Base-by-base conservation (phyloP, 805 yeast species). In the Phaffomyces thermotolerans region DNA sequence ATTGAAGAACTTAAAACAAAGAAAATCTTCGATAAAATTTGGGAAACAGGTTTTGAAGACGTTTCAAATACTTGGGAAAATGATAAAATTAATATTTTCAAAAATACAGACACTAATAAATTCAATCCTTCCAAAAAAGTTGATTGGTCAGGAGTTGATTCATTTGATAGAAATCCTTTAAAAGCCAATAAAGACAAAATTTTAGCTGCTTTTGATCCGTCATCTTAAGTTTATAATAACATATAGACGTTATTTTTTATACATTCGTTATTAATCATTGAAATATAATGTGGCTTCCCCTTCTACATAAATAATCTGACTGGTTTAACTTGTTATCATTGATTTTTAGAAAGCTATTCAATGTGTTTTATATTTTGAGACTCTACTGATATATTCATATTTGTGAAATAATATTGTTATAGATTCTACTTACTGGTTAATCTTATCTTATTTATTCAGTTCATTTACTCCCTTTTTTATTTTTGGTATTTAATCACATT, bases 41-140 rank as follows among this genome's bases (percentile, higher is more conserved):
- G 90, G 86, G 76, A 73, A 50, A 75, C 77, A 51, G 96, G 95
- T 1, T 89, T 85, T 58, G 84, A 80, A 54, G 87, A 84, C 59
- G 87, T 85, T 41, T 75, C 77, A 51, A 72, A 71, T 36, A 79
- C 75, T 40, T 90, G 97, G 97, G 64, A 65, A 45, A 70, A 72
- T 45, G 96, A 89, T 63, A 76, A 81, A 55, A 75, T 73, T 40
- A 73, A 78, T 51, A 80, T 88, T 47, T 69, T 89, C 63, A 84
- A 84, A 58, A 89, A 88, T 58, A 78, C 93, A 7, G 95, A 88
- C 62, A 58, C 62, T 1, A 49, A 72, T 69, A 67, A 65, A 68
- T 40, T 69, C 59, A 49, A 82, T 45, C 64, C 68, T 37, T 69
- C 79, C 36, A 60, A 27, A 6, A 27, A 65, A 24, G 86, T 84